phyloP scores from a whole-genome alignment of 495 filamentous ascomycete species.

The Penicillium lividum region DNA sequence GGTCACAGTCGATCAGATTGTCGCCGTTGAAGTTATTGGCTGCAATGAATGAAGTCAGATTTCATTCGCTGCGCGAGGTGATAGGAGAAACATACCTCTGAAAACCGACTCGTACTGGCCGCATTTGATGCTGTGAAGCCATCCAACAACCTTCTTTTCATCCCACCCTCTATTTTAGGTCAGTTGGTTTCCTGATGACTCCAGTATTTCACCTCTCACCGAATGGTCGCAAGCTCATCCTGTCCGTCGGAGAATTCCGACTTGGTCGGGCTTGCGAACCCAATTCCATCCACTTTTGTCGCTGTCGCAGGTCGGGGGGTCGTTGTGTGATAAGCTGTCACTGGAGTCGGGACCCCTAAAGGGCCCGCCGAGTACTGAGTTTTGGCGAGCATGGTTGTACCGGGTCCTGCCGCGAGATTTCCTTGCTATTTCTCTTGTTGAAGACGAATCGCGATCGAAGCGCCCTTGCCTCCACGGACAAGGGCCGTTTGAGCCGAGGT shows the following conservation, averaged over 20 bases:
- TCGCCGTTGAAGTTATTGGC: slow-evolving; percentile 96
- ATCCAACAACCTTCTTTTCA: slow-evolving; percentile 86
- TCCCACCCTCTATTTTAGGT: slow-evolving; percentile 69
- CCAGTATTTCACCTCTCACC: slow-evolving; percentile 41
- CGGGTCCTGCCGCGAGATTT: slow-evolving; percentile 2
- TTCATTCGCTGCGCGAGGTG: background rate
- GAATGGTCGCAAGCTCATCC: slow-evolving; percentile 59
- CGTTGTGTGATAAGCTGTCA: slow-evolving; percentile 53
- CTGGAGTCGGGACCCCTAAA: slow-evolving; percentile 55
- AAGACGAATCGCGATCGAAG: slow-evolving; percentile 2
- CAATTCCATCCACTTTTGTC: slow-evolving; percentile 56
- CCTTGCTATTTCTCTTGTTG: background rate
- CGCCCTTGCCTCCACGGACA: slow-evolving; percentile 16
- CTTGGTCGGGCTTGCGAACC: slow-evolving; percentile 84
- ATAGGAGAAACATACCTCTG: slow-evolving; percentile 53
- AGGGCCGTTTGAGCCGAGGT: slow-evolving; percentile 12
- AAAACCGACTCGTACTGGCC: slow-evolving; percentile 92
- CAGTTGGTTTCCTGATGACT: slow-evolving; percentile 16
- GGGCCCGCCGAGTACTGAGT: slow-evolving; percentile 67
- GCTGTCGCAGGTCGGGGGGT: slow-evolving; percentile 53
- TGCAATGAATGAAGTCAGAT: slow-evolving; percentile 23
- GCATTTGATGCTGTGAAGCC: slow-evolving; percentile 87
- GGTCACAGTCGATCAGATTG: slow-evolving; percentile 95
- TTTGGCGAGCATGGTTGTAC: slow-evolving; percentile 77
- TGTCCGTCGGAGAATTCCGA: slow-evolving; percentile 88